phyloP scores from a whole-genome alignment of 2,329 filamentous ascomycete species.

The Fusarium sp. region DNA sequence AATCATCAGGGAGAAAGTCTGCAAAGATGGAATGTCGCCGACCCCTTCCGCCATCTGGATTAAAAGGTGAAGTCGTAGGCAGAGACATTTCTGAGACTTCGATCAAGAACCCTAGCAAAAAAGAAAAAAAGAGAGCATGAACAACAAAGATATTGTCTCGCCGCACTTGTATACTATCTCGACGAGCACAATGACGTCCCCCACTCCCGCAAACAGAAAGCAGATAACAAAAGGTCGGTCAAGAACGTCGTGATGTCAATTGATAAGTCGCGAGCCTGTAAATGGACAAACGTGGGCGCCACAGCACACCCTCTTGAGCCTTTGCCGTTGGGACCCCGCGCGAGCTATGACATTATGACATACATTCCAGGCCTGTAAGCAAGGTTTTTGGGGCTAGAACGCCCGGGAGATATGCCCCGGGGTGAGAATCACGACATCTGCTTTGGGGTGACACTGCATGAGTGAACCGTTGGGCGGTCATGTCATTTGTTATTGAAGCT shows the following conservation, averaged over 20 bases:
- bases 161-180: conserved; percentile 1
- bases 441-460: conserved; percentile 20
- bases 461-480: not conserved
- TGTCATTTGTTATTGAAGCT: not conserved
- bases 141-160: not conserved
- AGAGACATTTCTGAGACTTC: conserved; percentile 13
- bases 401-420: conserved; percentile 28
- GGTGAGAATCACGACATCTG: conserved; percentile 34
- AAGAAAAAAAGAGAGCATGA: not conserved
- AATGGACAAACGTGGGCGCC: conserved; percentile 17
- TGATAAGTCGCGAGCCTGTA: conserved; percentile 27
- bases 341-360: conserved; percentile 31
- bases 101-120: not conserved
- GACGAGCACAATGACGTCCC: conserved; percentile 10
- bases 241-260: conserved; percentile 35
- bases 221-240: conserved; percentile 23
- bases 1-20: conserved; percentile 37
- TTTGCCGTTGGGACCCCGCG: conserved; percentile 9
- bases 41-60: not conserved
- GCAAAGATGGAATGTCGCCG: conserved; percentile 43
- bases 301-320: conserved; percentile 32
- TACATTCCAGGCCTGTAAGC: conserved; percentile 8
- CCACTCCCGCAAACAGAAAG: not conserved
- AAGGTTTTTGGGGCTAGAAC: conserved; percentile 8
- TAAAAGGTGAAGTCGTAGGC: conserved; percentile 22